Evolutionary conservation across 768 basidiomycete species (phyloP).

Genomic region (Cyclocybe cylindracea): DNA sequence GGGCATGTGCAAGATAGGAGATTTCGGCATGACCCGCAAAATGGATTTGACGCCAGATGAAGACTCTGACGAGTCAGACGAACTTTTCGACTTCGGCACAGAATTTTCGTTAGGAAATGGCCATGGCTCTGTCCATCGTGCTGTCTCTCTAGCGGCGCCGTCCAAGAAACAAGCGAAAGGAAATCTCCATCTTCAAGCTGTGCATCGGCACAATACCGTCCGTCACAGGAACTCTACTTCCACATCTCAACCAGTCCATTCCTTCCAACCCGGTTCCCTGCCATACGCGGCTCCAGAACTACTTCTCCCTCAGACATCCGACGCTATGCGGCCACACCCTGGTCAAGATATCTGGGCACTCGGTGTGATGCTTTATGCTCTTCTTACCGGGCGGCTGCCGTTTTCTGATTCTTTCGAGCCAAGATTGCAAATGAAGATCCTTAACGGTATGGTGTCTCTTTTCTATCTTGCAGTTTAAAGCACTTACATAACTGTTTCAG

Average conservation of each 20-base stretch:
- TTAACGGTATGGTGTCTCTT: slow-evolving; percentile 58
- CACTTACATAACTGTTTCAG: slow-evolving; percentile 35
- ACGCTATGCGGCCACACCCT: slow-evolving; percentile 49
- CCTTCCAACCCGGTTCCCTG: slow-evolving; percentile 77
- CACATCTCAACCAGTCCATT: slow-evolving; percentile 22
- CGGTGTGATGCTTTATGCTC: slow-evolving; percentile 84
- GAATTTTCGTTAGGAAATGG: slow-evolving; percentile 10
- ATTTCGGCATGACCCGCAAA: slow-evolving; percentile 80
- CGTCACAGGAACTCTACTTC: slow-evolving; percentile 53
- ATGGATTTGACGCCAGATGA: slow-evolving; percentile 48
- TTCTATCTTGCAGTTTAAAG: slow-evolving; percentile 6
- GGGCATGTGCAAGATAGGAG: slow-evolving; percentile 82
- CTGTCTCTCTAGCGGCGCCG: slow-evolving; percentile 39
- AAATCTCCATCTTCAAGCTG: slow-evolving; percentile 26
- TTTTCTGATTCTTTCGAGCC: slow-evolving; percentile 92
- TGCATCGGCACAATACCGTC: slow-evolving; percentile 41
- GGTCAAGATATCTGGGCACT: slow-evolving; percentile 97
- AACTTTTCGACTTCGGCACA: slow-evolving; percentile 19
- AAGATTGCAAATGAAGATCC: slow-evolving; percentile 86
- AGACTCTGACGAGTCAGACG: slow-evolving; percentile 34
- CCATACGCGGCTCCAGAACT: slow-evolving; percentile 93
- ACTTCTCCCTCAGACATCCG: slow-evolving; percentile 56
- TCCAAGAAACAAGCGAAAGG: slow-evolving; percentile 22
- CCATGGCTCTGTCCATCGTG: slow-evolving; percentile 33
- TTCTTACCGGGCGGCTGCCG: slow-evolving; percentile 84